These are phyloP conservation scores for Lentinula novae-zelandiae DNA, from an alignment of 1,284 basidiomycete species.

Conservation along the genomic window DNA sequence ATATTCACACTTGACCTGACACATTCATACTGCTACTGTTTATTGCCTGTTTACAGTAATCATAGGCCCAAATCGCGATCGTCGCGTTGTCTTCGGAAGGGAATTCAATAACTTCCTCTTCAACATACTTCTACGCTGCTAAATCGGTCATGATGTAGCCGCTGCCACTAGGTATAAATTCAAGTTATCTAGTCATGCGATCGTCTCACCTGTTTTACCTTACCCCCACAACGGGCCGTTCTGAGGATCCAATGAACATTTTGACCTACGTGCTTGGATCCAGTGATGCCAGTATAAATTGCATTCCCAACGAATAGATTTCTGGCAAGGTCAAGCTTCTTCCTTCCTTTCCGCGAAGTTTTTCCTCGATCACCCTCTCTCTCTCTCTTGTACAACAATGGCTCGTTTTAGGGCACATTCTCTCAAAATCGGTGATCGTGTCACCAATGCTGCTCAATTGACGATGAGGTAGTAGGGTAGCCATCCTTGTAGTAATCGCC, in stretches of 20 bases:
- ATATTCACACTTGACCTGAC: too few species aligned
- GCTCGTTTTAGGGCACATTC: slow-evolving; percentile 16
- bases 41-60: too few species aligned
- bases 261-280: background rate
- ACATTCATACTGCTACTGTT: too few species aligned
- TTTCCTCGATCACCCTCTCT: background rate
- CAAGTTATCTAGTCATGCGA: background rate
- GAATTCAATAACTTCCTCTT: too few species aligned
- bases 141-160: background rate
- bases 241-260: background rate
- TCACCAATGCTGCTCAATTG: slow-evolving; percentile 28
- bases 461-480: slow-evolving; percentile 21
- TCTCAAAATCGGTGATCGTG: slow-evolving; percentile 27
- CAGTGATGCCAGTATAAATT: background rate
- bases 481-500: background rate
- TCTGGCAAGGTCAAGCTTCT: background rate
- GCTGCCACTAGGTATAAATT: background rate
- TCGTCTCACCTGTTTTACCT: background rate
- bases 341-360: background rate
- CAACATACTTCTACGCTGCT: background rate
- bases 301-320: background rate
- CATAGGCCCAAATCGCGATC: too few species aligned
- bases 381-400: background rate
- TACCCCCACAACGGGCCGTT: background rate
- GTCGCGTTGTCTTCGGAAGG: too few species aligned